Evolutionary conservation across 768 basidiomycete genomes (phyloP), one percentile per base, ranked within the genome.

Genomic region (Hortiboletus campestris): DNA sequence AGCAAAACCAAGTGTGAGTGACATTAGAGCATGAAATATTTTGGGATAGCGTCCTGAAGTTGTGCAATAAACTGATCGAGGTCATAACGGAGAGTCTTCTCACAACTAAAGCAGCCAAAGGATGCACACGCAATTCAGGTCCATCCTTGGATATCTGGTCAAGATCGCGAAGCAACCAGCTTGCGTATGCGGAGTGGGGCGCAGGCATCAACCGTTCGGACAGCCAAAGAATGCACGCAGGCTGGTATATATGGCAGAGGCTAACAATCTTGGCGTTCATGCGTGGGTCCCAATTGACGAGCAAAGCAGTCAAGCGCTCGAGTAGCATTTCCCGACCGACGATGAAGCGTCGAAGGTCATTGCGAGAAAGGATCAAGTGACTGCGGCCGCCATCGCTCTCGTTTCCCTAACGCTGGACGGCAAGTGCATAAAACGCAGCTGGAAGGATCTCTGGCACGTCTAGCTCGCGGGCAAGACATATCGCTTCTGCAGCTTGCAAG

Each of bases 371-470:
- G 13, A 64, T 61, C 50, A 64, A 41, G 49, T 74, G 68, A 11
- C 68, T 66, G 22, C 55, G 65, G 0, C 71, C 70, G 14, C 68
- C 69, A 19, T 72, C 73, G 7, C 67, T 57, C 28, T 56, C 55
- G 35, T 42, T 51, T 34, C 53, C 55, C 62, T 69, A 72, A 17
- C 65, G 64, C 42, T 73, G 64, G 16, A 73, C 57, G 7, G 72
- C 71, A 22, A 77, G 69, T 5, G 72, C 74, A 58, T 75, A 77
- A 55, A 77, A 75, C 17, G 72, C 72, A n/a, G 74, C 67, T 7
- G 75, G 74, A 20, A 75, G 67, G 46, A 75, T 73, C 19, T 73
- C 68, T 2, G 70, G 70, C 32, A 75, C 55, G 39, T 71, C 62
- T 45, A 68, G 67, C 51, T 76, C 70, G 29, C 69, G 66, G 8